Evolutionary conservation across 352 stramenopile genomes (phyloP).

Genomic region (Phytophthora cactorum): DNA sequence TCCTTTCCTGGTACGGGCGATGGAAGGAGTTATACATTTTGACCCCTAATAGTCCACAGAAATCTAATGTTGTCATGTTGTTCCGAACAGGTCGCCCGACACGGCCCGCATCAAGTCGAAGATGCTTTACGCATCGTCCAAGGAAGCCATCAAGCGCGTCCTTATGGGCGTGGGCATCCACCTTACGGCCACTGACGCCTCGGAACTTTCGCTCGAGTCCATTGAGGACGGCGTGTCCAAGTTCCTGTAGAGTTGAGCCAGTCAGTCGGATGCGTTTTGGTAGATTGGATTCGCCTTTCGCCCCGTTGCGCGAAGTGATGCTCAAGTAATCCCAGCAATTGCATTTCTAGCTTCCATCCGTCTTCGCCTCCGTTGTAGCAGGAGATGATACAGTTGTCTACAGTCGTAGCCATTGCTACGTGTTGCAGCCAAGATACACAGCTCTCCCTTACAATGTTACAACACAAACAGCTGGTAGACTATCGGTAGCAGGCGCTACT

Average conservation of each 20-base stretch:
- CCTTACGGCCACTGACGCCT: conserved; percentile 94
- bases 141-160: conserved; percentile 94
- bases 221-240: conserved; percentile 87
- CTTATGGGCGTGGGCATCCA: conserved; percentile 96
- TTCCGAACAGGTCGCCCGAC: conserved; percentile 87
- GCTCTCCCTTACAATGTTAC: conserved; percentile 10
- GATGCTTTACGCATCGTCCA: conserved; percentile 96
- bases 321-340: conserved; percentile 44
- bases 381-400: conserved; percentile 4
- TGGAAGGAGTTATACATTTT: not conserved
- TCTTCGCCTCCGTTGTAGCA: not conserved
- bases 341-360: conserved; percentile 24
- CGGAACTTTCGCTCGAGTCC: conserved; percentile 83
- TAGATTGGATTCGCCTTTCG: conserved; percentile 36
- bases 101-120: conserved; percentile 93
- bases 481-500: conserved; percentile 8
- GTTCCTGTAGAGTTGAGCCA: conserved; percentile 76
- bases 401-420: not conserved
- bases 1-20: conserved; percentile 86
- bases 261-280: conserved; percentile 36
- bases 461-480: conserved; percentile 1
- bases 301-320: conserved; percentile 23
- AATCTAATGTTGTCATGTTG: not conserved
- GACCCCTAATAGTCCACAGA: not conserved
- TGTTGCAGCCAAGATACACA: conserved; percentile 9